Base-by-base conservation (phyloP, 2,329 filamentous ascomycete genomes). In the Penicillium oxalicum region DNA sequence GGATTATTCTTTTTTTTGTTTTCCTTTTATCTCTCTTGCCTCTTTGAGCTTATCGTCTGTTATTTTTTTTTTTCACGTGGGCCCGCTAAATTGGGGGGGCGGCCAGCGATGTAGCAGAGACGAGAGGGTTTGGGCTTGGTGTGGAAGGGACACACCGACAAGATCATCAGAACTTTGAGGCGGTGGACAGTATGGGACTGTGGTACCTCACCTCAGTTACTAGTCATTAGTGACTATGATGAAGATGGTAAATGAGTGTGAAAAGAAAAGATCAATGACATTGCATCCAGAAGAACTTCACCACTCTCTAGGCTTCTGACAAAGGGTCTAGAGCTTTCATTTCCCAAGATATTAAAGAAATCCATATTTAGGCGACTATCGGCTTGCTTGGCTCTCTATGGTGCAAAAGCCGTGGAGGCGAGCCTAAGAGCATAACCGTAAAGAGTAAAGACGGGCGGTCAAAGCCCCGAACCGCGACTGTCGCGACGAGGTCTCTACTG, bases 31-130 rank as follows among this genome's bases (percentile, higher is more conserved):
- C 55, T 38, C 50, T 48, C 51, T 55, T 50, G 44, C 45, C 41
- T 49, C 51, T 35, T 56, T n/a, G 44, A 57, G 49, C 51, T 56
- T 54, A 55, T 57, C 53, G 32, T 35, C 44, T 39, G 48, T 33
- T 40, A 54, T 57, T 51, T 29, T 35, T 41, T 39, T 33, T 40
- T 40, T 43, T 55, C 52, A 53, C 52, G 52, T 55, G 52, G 46
- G 34, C 40, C 46, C 46, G 46, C 43, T 45, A 45, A 38, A 25
- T 13, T 36, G 11, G 41, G 41, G 41, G 33, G 18, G 38, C 26
- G 40, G n/a, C 40, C 29, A 43, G 41, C 41, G 9, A 7, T 33
- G 32, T 32, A 36, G 33, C n/a, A 44, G 33, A 36, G 13, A 25
- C 29, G 29, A 35, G 28, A 42, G 40, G 40, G 35, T 37, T 40